Evolutionary conservation across 306 rosid genomes (phyloP).

Genomic region (Prinsepia uniflora): DNA sequence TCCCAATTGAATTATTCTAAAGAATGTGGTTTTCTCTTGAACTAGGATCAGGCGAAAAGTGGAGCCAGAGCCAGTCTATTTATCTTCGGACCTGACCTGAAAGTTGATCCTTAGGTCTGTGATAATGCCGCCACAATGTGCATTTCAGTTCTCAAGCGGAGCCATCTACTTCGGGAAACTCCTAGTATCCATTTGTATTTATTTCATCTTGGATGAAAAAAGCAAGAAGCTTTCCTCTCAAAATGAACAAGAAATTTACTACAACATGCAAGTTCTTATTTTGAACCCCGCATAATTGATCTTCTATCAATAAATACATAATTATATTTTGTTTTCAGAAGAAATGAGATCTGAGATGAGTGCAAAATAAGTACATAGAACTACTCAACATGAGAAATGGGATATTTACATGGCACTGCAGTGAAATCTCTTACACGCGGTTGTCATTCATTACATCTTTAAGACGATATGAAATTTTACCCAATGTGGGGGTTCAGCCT

Average conservation of each 20-base stretch:
- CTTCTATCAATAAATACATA: too few relatives aligned
- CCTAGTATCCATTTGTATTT: too few relatives aligned
- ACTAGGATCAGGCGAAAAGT: conserved; percentile 80
- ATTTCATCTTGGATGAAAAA: not conserved
- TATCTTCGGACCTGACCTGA: conserved; percentile 26
- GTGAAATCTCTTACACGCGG: too few relatives aligned
- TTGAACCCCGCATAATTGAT: too few relatives aligned
- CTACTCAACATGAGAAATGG: not conserved
- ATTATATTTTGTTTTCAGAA: too few relatives aligned
- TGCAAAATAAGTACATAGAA: too few relatives aligned
- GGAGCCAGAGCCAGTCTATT: conserved; percentile 76
- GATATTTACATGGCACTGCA: not conserved
- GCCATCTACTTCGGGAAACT: not conserved
- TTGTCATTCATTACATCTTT: not conserved
- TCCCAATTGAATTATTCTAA: conserved; percentile 8
- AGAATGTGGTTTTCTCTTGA: conserved; percentile 18
- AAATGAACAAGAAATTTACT: too few relatives aligned
- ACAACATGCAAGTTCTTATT: too few relatives aligned
- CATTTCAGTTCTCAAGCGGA: not conserved
- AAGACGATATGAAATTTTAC: not conserved
- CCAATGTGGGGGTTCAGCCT: not conserved
- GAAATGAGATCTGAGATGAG: too few relatives aligned
- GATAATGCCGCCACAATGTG: not conserved
- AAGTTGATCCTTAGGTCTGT: not conserved
- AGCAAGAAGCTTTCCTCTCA: too few relatives aligned